A percentile compares a stretch with the other conserved stretches of the same genome.
Evolutionary conservation across 345 rosid species (phyloP).

Genomic region (Laguncularia racemosa): DNA sequence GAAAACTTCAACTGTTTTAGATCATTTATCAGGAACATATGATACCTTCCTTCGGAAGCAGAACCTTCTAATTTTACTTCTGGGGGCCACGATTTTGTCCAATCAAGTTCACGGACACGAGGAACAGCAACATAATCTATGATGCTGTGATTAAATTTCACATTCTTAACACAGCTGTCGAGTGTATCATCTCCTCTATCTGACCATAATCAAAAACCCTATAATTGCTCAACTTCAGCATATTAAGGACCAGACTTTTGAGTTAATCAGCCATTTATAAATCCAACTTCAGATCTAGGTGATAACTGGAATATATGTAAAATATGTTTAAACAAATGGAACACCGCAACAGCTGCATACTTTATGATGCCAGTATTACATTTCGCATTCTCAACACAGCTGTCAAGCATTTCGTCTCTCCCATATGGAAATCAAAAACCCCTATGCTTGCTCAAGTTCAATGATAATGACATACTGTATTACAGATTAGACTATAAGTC

Average conservation of each 20-base stretch:
- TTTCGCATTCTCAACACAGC: constrained; percentile 43
- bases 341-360: constrained; percentile 38
- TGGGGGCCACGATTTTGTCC: constrained; percentile 68
- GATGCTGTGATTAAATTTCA: constrained; percentile 37
- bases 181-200: constrained; percentile 64
- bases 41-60: constrained; percentile 29
- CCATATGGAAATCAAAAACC: constrained; percentile 30
- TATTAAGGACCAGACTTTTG: too few relatives aligned
- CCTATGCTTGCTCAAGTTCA: not conserved
- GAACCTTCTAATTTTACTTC: constrained; percentile 12
- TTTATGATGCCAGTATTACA: constrained; percentile 41
- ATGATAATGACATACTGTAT: too few relatives aligned
- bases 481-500: too few relatives aligned
- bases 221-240: not conserved
- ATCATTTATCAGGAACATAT: constrained; percentile 1
- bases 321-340: not conserved
- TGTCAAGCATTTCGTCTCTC: constrained; percentile 56
- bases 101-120: constrained; percentile 71
- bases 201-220: constrained; percentile 13
- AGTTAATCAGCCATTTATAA: too few relatives aligned
- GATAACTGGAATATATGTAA: constrained; percentile 1
- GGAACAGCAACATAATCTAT: constrained; percentile 33
- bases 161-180: constrained; percentile 53
- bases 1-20: not conserved
- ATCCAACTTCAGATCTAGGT: not conserved